Conservation (phyloP, 257 asterid genomes). For the Oldenlandia corymbosa region DNA sequence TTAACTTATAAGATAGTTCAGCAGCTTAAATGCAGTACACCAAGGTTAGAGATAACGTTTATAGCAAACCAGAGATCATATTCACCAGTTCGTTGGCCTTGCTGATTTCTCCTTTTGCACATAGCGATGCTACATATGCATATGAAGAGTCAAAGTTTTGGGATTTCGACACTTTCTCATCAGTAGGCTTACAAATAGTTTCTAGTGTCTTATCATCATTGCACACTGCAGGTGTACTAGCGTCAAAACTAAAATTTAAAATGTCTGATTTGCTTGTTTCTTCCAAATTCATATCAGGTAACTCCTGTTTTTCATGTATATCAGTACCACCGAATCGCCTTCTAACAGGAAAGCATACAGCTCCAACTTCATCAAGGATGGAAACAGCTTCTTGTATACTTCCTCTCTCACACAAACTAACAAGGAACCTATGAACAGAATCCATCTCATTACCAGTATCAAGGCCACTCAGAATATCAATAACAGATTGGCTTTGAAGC, state of each 20-base stretch:
- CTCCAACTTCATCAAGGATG: slow-evolving; percentile 65
- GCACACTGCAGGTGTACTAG: slow-evolving; percentile 17
- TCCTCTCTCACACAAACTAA: slow-evolving; percentile 72
- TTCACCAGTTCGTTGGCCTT: slow-evolving; percentile 61
- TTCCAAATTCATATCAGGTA: slow-evolving; percentile 18
- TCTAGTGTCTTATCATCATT: slow-evolving; percentile 24
- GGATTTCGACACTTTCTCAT: slow-evolving; percentile 29
- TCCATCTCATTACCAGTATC: slow-evolving; percentile 50
- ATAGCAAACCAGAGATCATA: slow-evolving; percentile 31
- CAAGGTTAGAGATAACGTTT: slow-evolving; percentile 18
- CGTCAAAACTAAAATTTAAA: slow-evolving; percentile 9
- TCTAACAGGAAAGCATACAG: slow-evolving; percentile 34
- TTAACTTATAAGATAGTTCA: slow-evolving; percentile 4
- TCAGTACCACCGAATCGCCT: slow-evolving; percentile 20
- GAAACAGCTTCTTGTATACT: slow-evolving; percentile 63
- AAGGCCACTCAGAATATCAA: slow-evolving; percentile 43
- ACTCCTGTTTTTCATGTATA: slow-evolving; percentile 12
- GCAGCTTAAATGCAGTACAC: neutral
- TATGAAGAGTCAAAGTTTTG: slow-evolving; percentile 55
- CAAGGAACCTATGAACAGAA: slow-evolving; percentile 52
- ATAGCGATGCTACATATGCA: slow-evolving; percentile 48
- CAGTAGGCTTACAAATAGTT: slow-evolving; percentile 17
- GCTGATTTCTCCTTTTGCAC: slow-evolving; percentile 56
- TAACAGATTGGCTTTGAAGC: slow-evolving; percentile 54
- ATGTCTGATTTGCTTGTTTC: slow-evolving; percentile 13